Conservation (phyloP, 1,284 basidiomycete genomes). For the Apiotrichum laibachii region DNA sequence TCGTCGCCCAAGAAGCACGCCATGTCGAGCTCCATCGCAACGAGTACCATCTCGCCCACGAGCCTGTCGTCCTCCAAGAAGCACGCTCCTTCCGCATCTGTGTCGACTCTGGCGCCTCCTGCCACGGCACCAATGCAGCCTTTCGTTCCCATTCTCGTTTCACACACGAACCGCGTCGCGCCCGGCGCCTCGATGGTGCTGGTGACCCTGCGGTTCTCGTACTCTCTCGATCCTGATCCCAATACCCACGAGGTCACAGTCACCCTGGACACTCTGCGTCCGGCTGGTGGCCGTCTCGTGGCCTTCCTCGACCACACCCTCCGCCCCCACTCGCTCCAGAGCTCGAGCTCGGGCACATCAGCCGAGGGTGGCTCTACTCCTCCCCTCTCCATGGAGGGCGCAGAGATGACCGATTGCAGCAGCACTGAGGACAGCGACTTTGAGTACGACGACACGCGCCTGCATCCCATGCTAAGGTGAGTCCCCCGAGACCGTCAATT, state of each 20-base stretch:
- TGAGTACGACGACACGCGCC: slow-evolving; percentile 27
- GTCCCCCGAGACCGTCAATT: slow-evolving; percentile 1
- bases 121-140: not conserved
- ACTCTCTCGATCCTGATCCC: slow-evolving; percentile 27
- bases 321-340: slow-evolving; percentile 4
- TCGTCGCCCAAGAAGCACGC: not conserved
- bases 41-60: not conserved
- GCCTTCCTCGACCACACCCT: slow-evolving; percentile 24
- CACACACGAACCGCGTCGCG: slow-evolving; percentile 8
- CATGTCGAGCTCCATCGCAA: not conserved
- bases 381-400: slow-evolving; percentile 7
- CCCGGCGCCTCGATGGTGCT: slow-evolving; percentile 13
- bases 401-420: slow-evolving; percentile 34
- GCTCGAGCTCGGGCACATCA: not conserved
- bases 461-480: slow-evolving; percentile 26
- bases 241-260: slow-evolving; percentile 29
- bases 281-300: slow-evolving; percentile 22
- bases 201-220: slow-evolving; percentile 32
- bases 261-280: slow-evolving; percentile 26
- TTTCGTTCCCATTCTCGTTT: slow-evolving; percentile 11
- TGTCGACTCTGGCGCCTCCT: not conserved
- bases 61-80: no score
- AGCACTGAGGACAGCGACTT: slow-evolving; percentile 34
- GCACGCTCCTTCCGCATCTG: not conserved
- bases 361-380: slow-evolving; percentile 1